A percentile compares a stretch with the other conserved stretches of the same genome.
Conservation (phyloP, 176 grass and related monocot genomes). For the Pharus latifolius region DNA sequence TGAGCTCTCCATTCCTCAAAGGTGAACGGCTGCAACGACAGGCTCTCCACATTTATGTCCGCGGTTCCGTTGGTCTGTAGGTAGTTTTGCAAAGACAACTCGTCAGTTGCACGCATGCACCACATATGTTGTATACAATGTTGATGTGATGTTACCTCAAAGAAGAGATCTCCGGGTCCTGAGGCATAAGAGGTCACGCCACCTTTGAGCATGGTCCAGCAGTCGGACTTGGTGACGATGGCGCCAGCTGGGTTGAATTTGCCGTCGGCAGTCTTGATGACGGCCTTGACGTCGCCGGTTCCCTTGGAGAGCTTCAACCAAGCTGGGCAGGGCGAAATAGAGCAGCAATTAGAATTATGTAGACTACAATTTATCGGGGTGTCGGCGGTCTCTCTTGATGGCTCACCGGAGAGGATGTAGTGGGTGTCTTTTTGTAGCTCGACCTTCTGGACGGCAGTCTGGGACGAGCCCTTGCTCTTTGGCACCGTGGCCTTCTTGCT, state of each 20-base stretch:
- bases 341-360: too few species aligned
- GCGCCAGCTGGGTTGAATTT: constrained; percentile 35
- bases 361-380: too few species aligned
- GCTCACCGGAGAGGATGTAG: constrained; percentile 60
- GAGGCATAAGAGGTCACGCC: constrained; percentile 42
- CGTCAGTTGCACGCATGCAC: neutral
- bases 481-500: constrained; percentile 26
- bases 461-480: constrained; percentile 3
- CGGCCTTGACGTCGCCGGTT: constrained; percentile 26
- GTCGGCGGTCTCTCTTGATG: too few species aligned
- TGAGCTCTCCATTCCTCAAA: constrained; percentile 54
- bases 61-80: constrained; percentile 35
- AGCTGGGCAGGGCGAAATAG: constrained; percentile 26
- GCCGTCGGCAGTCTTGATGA: constrained; percentile 34
- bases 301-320: constrained; percentile 51
- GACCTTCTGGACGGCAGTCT: constrained; percentile 44
- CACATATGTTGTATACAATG: too few species aligned
- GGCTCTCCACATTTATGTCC: constrained; percentile 51
- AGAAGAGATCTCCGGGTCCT: constrained; percentile 49
- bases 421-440: constrained; percentile 32
- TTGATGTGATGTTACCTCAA: too few species aligned
- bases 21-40: constrained; percentile 63
- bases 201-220: constrained; percentile 86
- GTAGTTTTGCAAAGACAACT: neutral
- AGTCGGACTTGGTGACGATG: constrained; percentile 21